A percentile compares a stretch with the other conserved stretches of the same genome.
These are phyloP conservation scores for Serendipita sp. DNA, from an alignment of 768 basidiomycete genomes.

Conservation along the genomic window DNA sequence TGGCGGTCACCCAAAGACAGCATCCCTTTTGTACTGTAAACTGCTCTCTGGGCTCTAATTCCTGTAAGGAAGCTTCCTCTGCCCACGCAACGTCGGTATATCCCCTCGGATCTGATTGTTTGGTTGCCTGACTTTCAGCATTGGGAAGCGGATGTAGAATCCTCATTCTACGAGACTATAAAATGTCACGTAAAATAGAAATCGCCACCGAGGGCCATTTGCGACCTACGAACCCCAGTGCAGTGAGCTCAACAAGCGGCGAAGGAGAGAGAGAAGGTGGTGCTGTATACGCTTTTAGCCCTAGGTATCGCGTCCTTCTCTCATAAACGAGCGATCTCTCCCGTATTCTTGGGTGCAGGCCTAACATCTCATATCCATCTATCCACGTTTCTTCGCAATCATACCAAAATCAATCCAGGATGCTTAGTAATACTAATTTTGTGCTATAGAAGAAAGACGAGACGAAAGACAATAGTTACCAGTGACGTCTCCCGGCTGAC, in stretches of 20 bases:
- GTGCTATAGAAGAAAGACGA: background rate
- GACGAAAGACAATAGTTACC: background rate
- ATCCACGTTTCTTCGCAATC: no score
- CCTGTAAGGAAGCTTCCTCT: no score
- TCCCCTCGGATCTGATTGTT: no score
- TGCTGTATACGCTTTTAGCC: background rate
- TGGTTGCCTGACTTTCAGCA: no score
- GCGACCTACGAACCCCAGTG: background rate
- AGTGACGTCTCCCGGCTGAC: background rate
- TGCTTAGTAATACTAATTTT: background rate
- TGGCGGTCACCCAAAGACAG: no score
- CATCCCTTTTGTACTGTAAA: no score
- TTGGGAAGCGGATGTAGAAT: background rate
- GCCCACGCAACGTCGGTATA: no score
- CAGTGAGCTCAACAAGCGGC: background rate
- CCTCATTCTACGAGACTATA: background rate
- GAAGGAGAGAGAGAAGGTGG: background rate
- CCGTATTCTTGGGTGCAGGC: no score
- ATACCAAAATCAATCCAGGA: no score
- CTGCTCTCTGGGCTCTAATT: no score
- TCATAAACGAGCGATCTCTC: no score
- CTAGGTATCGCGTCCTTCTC: background rate
- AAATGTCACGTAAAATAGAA: background rate
- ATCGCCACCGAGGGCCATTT: background rate
- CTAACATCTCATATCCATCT: no score